Percentiles rank a stretch among this genome's conserved stretches.
phyloP scores from a whole-genome alignment of 805 yeast genomes.

The Brettanomyces bruxellensis region DNA sequence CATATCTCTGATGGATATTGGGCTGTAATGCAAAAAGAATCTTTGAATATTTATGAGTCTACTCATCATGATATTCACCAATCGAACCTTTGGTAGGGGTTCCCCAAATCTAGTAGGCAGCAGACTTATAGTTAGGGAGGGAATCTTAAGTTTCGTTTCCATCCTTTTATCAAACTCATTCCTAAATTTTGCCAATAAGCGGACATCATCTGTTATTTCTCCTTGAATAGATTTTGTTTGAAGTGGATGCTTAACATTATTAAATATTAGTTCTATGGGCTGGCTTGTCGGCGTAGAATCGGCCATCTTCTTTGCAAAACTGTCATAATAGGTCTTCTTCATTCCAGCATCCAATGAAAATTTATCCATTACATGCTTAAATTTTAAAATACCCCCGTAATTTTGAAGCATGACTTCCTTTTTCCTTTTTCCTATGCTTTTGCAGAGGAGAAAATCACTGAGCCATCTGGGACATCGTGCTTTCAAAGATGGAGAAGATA shows the following conservation, averaged over 20 bases:
- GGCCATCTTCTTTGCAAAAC: background rate
- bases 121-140: conserved; percentile 6
- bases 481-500: background rate
- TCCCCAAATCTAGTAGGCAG: conserved; percentile 15
- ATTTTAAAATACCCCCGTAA: background rate
- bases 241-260: background rate
- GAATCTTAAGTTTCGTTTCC: conserved; percentile 8
- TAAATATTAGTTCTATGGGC: background rate
- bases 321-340: background rate
- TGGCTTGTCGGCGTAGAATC: background rate
- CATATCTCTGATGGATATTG: conserved; percentile 12
- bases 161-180: conserved; percentile 7
- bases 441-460: background rate
- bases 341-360: background rate
- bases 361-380: background rate
- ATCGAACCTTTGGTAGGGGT: conserved; percentile 12
- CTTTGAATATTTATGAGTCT: conserved; percentile 9
- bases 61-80: conserved; percentile 10
- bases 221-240: too few relatives aligned
- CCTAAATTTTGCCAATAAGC: conserved; percentile 5
- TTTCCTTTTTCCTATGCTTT: background rate
- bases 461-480: conserved; percentile 3
- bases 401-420: background rate
- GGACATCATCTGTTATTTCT: too few relatives aligned
- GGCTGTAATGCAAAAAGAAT: conserved; percentile 8